These are phyloP conservation scores for Lagenidium giganteum DNA, from an alignment of 352 stramenopile species.

Conservation along the genomic window DNA sequence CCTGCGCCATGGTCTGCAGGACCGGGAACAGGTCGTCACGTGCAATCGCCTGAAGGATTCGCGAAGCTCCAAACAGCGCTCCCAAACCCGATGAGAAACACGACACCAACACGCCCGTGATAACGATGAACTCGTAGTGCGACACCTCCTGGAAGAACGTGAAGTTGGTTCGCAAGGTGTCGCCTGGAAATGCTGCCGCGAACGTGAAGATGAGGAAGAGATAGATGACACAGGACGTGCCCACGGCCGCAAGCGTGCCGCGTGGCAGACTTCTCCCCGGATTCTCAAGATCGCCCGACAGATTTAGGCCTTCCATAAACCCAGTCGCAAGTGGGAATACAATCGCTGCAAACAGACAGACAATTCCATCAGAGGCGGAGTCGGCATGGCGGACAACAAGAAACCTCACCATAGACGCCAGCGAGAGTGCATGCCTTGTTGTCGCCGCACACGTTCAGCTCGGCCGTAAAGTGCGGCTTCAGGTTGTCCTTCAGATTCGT, in stretches of 20 bases:
- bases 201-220: conserved; percentile 70
- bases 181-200: conserved; percentile 40
- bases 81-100: conserved; percentile 68
- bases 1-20: conserved; percentile 39
- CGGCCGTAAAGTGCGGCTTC: conserved; percentile 59
- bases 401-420: conserved; percentile 35
- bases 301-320: conserved; percentile 80
- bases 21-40: conserved; percentile 62
- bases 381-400: background rate
- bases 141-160: conserved; percentile 76
- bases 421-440: conserved; percentile 31
- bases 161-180: conserved; percentile 61
- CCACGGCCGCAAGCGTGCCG: conserved; percentile 58
- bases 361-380: background rate
- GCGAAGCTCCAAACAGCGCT: conserved; percentile 59
- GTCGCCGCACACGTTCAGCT: conserved; percentile 53
- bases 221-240: conserved; percentile 61
- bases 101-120: conserved; percentile 59
- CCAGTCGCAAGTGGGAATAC: conserved; percentile 80
- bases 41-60: conserved; percentile 72
- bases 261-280: conserved; percentile 63
- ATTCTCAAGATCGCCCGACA: conserved; percentile 75
- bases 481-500: conserved; percentile 44
- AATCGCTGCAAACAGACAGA: conserved; percentile 28
- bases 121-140: conserved; percentile 42